These are phyloP conservation scores for Rosa chinensis DNA, from an alignment of 306 rosid genomes.

Conservation along the genomic window DNA sequence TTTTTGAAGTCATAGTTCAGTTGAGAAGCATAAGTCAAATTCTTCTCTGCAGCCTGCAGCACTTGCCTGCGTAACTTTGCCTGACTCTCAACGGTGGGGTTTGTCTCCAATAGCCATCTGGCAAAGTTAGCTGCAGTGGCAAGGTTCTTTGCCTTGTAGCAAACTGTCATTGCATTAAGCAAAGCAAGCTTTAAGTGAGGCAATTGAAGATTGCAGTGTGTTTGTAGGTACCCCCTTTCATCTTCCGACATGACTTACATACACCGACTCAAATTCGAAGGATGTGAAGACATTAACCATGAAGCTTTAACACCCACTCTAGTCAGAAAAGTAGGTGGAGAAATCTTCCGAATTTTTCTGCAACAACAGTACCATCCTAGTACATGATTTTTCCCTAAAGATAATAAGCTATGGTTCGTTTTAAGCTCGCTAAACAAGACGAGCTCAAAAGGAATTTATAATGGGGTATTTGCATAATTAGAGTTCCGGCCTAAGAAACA, in stretches of 20 bases:
- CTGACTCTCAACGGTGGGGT: conserved; percentile 76
- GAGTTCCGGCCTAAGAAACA: no score
- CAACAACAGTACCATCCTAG: background rate
- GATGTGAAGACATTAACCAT: no score
- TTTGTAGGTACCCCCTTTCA: background rate
- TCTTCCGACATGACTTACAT: no score
- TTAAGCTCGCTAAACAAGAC: no score
- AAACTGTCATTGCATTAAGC: conserved; percentile 64
- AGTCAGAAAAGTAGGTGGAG: no score
- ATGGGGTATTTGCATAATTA: no score
- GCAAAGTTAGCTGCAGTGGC: conserved; percentile 84
- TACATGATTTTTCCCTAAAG: no score
- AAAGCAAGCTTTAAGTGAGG: conserved; percentile 92
- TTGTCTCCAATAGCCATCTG: conserved; percentile 80
- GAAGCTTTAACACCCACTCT: no score
- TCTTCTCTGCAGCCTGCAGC: conserved; percentile 86
- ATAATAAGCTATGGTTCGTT: no score
- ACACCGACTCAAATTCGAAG: no score
- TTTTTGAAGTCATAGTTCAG: conserved; percentile 86
- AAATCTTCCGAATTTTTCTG: no score
- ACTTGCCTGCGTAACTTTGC: conserved; percentile 86
- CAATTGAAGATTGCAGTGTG: conserved; percentile 87
- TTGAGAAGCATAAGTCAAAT: conserved; percentile 64
- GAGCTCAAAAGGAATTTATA: no score
- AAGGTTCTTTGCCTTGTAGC: conserved; percentile 82